These are phyloP conservation scores for Neofusicoccum cordaticola DNA, from an alignment of 2,329 filamentous ascomycete genomes.

Conservation along the genomic window DNA sequence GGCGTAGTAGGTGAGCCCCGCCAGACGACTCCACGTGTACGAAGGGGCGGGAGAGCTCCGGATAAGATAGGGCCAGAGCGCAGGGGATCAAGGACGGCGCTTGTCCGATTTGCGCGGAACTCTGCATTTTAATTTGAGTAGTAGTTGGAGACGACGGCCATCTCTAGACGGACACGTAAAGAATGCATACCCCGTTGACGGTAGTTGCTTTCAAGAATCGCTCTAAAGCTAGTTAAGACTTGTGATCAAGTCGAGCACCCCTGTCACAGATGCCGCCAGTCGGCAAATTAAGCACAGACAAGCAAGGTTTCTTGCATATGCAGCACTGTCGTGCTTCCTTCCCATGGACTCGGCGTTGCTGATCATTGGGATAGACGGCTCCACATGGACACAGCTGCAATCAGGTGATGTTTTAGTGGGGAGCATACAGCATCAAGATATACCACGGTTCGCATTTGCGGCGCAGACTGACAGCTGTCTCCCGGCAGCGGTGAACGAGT, in stretches of 20 bases:
- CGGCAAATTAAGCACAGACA: not conserved
- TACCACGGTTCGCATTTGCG: not conserved
- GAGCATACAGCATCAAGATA: not conserved
- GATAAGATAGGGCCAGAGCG: not conserved
- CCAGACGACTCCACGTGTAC: not conserved
- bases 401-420: conserved; percentile 6
- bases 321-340: not conserved
- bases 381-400: not conserved
- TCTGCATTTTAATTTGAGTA: too few species aligned
- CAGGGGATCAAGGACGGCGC: not conserved
- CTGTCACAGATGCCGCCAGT: not conserved
- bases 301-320: conserved; percentile 1
- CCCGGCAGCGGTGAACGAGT: not conserved
- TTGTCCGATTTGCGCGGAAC: not conserved
- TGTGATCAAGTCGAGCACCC: too few species aligned
- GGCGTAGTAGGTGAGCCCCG: not conserved
- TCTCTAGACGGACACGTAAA: too few species aligned
- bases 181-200: too few species aligned
- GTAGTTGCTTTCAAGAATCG: too few species aligned
- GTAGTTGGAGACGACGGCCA: too few species aligned
- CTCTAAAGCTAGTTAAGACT: too few species aligned
- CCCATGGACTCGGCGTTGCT: not conserved
- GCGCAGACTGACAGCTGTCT: not conserved
- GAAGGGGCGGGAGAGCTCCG: not conserved
- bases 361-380: not conserved